Percentiles rank a stretch among this genome's conserved stretches.
These are phyloP conservation scores for Fraxinus sp. DNA, from an alignment of 305 asterid genomes.

Conservation along the genomic window DNA sequence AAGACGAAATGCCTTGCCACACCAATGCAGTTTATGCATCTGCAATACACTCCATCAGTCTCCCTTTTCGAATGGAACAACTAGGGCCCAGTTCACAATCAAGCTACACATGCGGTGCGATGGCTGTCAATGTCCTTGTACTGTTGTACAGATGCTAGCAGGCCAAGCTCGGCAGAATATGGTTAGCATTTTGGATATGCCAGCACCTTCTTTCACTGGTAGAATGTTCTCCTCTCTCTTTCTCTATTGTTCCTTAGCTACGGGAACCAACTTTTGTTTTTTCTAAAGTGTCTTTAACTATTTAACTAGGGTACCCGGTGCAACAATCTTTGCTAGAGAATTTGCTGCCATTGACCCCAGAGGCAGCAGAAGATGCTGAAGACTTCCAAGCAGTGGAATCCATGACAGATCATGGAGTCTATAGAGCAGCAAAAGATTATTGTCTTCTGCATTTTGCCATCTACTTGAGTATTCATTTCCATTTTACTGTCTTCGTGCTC, in stretches of 20 bases:
- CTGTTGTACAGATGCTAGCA: conserved; percentile 63
- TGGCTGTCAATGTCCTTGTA: conserved; percentile 52
- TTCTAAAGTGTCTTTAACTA: neutral
- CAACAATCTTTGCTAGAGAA: conserved; percentile 47
- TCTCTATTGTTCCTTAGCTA: neutral
- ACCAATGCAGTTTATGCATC: conserved; percentile 89
- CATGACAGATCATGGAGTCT: conserved; percentile 69
- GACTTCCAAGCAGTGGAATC: conserved; percentile 77
- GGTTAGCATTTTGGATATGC: conserved; percentile 70
- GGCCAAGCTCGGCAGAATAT: conserved; percentile 77
- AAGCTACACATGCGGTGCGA: conserved; percentile 52
- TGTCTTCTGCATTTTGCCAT: conserved; percentile 8
- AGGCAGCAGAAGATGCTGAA: conserved; percentile 54
- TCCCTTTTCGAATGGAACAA: conserved; percentile 81
- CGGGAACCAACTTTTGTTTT: neutral
- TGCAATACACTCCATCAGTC: conserved; percentile 77
- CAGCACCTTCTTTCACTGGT: conserved; percentile 74
- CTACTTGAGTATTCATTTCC: neutral
- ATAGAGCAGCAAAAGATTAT: conserved; percentile 55
- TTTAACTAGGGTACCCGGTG: conserved; percentile 36
- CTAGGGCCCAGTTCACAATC: conserved; percentile 62
- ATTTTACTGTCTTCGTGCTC: neutral
- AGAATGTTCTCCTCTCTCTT: conserved; percentile 9
- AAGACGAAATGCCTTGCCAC: conserved; percentile 71
- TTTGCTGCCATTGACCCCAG: conserved; percentile 71